Evolutionary conservation across 257 asterid species (phyloP).

Genomic region (Nicotiana knightiana): DNA sequence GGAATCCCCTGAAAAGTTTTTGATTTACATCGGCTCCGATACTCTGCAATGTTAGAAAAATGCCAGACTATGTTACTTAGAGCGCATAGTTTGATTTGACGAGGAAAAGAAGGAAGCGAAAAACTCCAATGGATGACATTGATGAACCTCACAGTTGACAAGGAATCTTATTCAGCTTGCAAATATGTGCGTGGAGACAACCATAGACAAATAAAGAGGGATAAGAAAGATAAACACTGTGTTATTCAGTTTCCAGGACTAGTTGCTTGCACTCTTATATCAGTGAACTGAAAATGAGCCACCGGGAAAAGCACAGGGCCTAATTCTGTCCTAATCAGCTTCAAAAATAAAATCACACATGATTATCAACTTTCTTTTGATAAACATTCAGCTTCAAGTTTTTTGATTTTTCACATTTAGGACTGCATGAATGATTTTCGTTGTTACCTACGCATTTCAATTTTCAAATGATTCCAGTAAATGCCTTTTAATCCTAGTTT

Average conservation of each 20-base stretch:
- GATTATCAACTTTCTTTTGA: neutral
- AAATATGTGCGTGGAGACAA: neutral
- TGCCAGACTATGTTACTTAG: neutral
- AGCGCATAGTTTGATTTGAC: neutral
- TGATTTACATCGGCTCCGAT: constrained; percentile 74
- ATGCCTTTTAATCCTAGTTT: neutral
- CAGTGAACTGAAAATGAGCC: neutral
- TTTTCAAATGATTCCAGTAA: neutral
- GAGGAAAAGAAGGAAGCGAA: neutral
- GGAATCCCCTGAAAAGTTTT: constrained; percentile 56
- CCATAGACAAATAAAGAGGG: neutral
- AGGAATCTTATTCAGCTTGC: neutral
- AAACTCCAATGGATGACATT: neutral
- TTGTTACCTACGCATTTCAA: neutral
- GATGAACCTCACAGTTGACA: neutral
- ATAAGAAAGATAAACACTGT: neutral
- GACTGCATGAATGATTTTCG: neutral
- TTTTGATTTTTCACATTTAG: neutral
- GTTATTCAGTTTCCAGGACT: neutral
- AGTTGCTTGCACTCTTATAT: neutral
- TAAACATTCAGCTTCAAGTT: neutral
- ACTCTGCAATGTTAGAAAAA: constrained; percentile 29
- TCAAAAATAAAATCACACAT: neutral
- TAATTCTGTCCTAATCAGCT: neutral
- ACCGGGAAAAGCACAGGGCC: neutral